These are phyloP conservation scores for Aphanomyces invadans DNA, from an alignment of 352 stramenopile genomes.

Conservation along the genomic window DNA sequence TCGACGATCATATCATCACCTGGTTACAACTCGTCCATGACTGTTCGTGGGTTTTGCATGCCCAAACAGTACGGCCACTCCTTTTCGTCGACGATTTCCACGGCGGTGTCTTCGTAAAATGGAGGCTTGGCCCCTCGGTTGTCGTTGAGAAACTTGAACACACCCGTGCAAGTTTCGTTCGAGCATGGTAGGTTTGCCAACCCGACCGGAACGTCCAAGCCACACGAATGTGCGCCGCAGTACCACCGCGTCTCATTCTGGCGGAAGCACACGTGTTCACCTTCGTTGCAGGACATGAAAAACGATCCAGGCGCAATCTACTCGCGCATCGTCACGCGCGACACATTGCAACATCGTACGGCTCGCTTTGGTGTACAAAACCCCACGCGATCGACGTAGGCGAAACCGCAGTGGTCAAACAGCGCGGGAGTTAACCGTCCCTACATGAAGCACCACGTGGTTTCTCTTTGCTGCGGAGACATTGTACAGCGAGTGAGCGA, in stretches of 20 bases:
- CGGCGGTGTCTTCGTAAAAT: constrained; percentile 51
- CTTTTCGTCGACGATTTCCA: constrained; percentile 61
- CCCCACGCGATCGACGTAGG: constrained; percentile 43
- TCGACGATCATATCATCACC: too few relatives aligned
- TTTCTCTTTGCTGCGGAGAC: constrained; percentile 25
- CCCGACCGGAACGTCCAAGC: constrained; percentile 32
- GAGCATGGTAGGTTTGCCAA: constrained; percentile 57
- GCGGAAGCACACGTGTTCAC: constrained; percentile 48
- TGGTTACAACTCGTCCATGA: neutral
- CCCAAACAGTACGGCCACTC: neutral
- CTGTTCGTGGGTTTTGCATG: neutral
- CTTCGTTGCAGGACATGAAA: constrained; percentile 49
- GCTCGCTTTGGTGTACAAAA: constrained; percentile 56
- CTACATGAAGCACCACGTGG: neutral
- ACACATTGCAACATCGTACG: constrained; percentile 22
- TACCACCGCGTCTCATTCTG: constrained; percentile 37
- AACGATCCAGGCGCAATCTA: constrained; percentile 37
- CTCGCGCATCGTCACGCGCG: neutral
- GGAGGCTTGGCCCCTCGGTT: constrained; percentile 62
- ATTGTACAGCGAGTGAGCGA: constrained; percentile 36
- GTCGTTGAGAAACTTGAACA: constrained; percentile 67
- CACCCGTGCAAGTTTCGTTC: constrained; percentile 46
- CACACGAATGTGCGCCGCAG: constrained; percentile 41
- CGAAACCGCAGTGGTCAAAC: constrained; percentile 59
- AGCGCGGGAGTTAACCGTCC: constrained; percentile 25